Base-by-base conservation (phyloP, 805 yeast species). In the Kodamaea kaohsiungensis region DNA sequence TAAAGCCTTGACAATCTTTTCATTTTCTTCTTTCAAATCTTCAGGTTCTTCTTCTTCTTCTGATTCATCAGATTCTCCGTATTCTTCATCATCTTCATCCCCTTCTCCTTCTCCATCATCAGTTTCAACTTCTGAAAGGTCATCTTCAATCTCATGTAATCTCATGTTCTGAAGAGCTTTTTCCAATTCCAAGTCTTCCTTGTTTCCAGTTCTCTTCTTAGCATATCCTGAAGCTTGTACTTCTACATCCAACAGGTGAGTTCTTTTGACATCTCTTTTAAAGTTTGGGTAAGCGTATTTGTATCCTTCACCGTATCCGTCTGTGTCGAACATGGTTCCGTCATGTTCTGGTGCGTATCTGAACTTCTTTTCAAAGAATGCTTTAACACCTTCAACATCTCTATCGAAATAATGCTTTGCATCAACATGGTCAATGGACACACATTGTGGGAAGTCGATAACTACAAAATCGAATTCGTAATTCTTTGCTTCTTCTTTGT, bases 371-470 rank as follows among this genome's bases (percentile, higher is more conserved):
- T 79, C 85, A 73, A 95, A 95, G 65, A 93, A 95, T 46, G 85
- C 78, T 58, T 91, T 80, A 52, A 95, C 86, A 70, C 98, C 92
- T 54, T 90, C 89, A 19, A 95, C 96, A 72, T 95, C 99, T 73
- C 99, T 82, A 62, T 89, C 84, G 70, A 95, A 95, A 69, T 90
- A 92, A 54, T 79, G 82, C 58, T 87, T 87, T 6, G 98, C 98
- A 67, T 95, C 97, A 2, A 77, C 79, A 66, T 95, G 99, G 60
- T 88, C 92, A 46, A 89, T 89, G 18, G 97, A 90, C 15, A 95
- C 88, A 83, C 98, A 93, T 72, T 95, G 99, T 2, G 99, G 99
- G 78, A 95, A 95, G 78, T 95, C 99, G 64, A 95, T 93, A 25
- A 95, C 97, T 17, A 92, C 87, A 63, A 91, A 90, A 49, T 89